Evolutionary conservation across 1,284 basidiomycete species (phyloP), one percentile per base, ranked within the genome.

Genomic region (Athelia psychrophila): DNA sequence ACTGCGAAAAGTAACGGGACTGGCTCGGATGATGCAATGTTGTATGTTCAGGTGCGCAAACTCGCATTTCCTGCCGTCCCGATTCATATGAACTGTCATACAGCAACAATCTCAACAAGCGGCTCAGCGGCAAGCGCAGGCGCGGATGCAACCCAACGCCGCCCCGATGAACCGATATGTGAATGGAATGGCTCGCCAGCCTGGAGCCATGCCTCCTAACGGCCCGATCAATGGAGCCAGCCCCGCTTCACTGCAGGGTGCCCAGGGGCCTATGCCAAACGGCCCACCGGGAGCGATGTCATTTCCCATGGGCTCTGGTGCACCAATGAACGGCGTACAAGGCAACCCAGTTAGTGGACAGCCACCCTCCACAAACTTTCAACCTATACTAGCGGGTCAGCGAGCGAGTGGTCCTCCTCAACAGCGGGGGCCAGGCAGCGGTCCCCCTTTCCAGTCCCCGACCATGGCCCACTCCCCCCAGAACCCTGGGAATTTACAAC

Each of bases 1-100:
- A 80, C 82, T 12, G 86, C 88, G 45, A 91, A 90, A 69, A 86
- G 82, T 53, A 85, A 76, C 48, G 79, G 78, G 24, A 63, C 62
- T 13, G 83, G 80, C 9, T 64, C 79, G 8, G 86, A 88, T 0
- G 86, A 90, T 58, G 87, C 84, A n/a, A 57, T 88, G 61, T 53
- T 82, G 22, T 90, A 89, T 64, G 81, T 78, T 0, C 81, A 87
- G 71, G 88, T 88, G 60, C 49, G 79, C 71, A 33, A 35, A 35
- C 36, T 42, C 47, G 36, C 48, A 51, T 33, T 40, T 49, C 30
- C 47, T n/a, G 38, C 38, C 38, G 38, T 51, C 47, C 18, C 30
- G 15, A 18, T 30, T 49, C 44, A 50, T 47, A n/a, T 44, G 22
- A 44, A 23, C 45, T 51, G 48, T 47, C 48, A 45, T 35, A 38